Evolutionary conservation across 2,329 filamentous ascomycete species (phyloP).

Genomic region (Arthrinium puccinioides): DNA sequence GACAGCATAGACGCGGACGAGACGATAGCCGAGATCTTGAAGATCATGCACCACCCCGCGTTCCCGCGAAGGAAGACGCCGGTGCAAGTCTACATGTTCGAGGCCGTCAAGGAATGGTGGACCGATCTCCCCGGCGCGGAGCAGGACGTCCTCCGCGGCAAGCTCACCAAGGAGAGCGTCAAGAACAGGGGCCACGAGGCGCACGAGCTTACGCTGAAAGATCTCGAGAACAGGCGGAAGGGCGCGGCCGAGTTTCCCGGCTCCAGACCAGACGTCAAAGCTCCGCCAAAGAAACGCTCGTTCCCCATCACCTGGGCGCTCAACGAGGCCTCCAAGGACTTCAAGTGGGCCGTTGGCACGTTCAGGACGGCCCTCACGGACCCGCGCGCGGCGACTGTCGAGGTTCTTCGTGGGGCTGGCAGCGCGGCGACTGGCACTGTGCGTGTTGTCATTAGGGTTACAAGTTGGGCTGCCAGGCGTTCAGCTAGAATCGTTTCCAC

Average conservation of each 20-base stretch:
- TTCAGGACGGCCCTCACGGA: neutral
- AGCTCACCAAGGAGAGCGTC: conserved; percentile 20
- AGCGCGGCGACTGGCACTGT: conserved; percentile 5
- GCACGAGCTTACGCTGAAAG: conserved; percentile 17
- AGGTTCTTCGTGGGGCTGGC: neutral
- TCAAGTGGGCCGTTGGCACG: conserved; percentile 6
- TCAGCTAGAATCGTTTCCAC: conserved; percentile 1
- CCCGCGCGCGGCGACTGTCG: neutral
- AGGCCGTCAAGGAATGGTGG: conserved; percentile 55
- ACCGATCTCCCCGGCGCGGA: conserved; percentile 10
- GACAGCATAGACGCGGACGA: conserved; percentile 53
- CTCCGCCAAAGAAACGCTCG: conserved; percentile 17
- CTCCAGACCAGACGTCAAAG: conserved; percentile 15
- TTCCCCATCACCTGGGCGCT: conserved; percentile 16
- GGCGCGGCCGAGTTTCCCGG: conserved; percentile 20
- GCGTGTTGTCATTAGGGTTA: conserved; percentile 4
- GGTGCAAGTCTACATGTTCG: conserved; percentile 60
- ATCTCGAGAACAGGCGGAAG: conserved; percentile 14
- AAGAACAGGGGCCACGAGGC: conserved; percentile 19
- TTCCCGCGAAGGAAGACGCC: conserved; percentile 40
- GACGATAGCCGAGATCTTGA: conserved; percentile 53
- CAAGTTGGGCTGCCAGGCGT: conserved; percentile 8
- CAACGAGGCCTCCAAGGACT: conserved; percentile 10
- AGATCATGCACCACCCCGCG: conserved; percentile 62
- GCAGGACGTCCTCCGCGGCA: conserved; percentile 12